Percentiles rank a stretch among this genome's conserved stretches.
These are phyloP conservation scores for Russula griseocarnosa DNA, from an alignment of 768 basidiomycete genomes.

Conservation along the genomic window DNA sequence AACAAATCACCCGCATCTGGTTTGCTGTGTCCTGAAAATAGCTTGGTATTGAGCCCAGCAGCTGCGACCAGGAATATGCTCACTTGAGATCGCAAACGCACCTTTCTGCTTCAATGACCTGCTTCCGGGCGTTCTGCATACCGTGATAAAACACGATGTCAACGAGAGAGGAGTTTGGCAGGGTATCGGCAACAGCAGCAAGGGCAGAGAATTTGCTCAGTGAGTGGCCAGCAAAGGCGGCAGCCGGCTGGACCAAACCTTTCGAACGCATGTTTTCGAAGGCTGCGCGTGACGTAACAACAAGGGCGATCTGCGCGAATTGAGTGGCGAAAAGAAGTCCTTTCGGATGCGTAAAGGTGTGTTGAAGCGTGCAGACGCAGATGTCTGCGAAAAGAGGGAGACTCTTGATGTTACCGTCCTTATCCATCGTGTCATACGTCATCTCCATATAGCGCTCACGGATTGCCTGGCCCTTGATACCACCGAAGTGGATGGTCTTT, in stretches of 20 bases:
- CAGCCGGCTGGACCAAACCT: slow-evolving; percentile 88
- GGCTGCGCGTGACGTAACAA: slow-evolving; percentile 96
- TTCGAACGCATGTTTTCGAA: slow-evolving; percentile 98
- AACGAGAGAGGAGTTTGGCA: slow-evolving; percentile 92
- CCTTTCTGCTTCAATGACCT: slow-evolving; percentile 79
- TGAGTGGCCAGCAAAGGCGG: slow-evolving; percentile 96
- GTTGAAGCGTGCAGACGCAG: no score
- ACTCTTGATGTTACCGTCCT: slow-evolving; percentile 93
- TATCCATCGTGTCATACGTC: slow-evolving; percentile 96
- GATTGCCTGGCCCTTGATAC: slow-evolving; percentile 97
- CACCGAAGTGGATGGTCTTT: slow-evolving; percentile 98
- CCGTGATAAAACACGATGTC: slow-evolving; percentile 99
- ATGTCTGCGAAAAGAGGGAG: slow-evolving; percentile 95
- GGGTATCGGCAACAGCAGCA: slow-evolving; percentile 94
- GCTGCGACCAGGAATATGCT: slow-evolving; percentile 32
- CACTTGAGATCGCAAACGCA: slow-evolving; percentile 79
- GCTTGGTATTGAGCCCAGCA: not conserved
- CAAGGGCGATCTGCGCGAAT: slow-evolving; percentile 97
- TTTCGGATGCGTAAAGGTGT: slow-evolving; percentile 86
- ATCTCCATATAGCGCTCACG: slow-evolving; percentile 99
- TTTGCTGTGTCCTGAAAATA: slow-evolving; percentile 61
- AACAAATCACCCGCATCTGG: slow-evolving; percentile 78
- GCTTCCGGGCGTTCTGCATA: slow-evolving; percentile 67
- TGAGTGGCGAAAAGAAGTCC: slow-evolving; percentile 97
- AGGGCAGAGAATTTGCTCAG: slow-evolving; percentile 98